Base-by-base conservation (phyloP, 2,329 filamentous ascomycete species). In the Coniochaeta sp. region DNA sequence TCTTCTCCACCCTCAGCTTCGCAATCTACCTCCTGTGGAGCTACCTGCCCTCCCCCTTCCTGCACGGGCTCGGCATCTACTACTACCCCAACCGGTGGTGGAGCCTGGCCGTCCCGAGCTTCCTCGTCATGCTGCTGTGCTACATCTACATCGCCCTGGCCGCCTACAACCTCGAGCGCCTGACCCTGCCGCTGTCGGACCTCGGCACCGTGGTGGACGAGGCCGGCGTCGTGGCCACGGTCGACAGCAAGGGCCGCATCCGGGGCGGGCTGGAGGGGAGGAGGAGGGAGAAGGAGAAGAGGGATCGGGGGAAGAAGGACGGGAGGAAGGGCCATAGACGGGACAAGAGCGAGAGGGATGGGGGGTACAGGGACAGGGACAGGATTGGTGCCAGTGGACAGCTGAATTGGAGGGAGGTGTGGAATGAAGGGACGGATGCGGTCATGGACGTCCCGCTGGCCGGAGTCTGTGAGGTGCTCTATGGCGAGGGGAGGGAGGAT, bases 11-110 rank as follows among this genome's bases (percentile, higher is more conserved):
- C 24, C 79, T 95, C 58, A 86, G 86, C 1, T 98, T 98, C 72
- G 79, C 89, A 71, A 81, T 84, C 69, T 89, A 85, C 72, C 77
- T 88, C 16, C 78, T 88, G 12, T 97, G 93, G 95, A 89, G 89
- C 16, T 98, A 95, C 75, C 86, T 98, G 6, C 95, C 95, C 0
- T 91, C 89, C 26, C 92, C 93, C 0, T 92, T 98, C 72, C 82
- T 99, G 50, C 92, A 96, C 72, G 91, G 91, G 62, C 83, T 99
- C 60, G 93, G 95, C 22, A 96, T 99, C 61, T 88, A 92, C 76
- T 98, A 98, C 80, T 99, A 97, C 69, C 95, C 95, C 1, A 92
- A 97, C 73, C 86, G 95, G 56, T 99, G 95, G 95, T 99, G 95
- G 95, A 91, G 90, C 56, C 83, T 99, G 22, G 95, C 95, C 1